These are phyloP conservation scores for Chalciporus chontae DNA, from an alignment of 768 basidiomycete genomes.

Conservation along the genomic window DNA sequence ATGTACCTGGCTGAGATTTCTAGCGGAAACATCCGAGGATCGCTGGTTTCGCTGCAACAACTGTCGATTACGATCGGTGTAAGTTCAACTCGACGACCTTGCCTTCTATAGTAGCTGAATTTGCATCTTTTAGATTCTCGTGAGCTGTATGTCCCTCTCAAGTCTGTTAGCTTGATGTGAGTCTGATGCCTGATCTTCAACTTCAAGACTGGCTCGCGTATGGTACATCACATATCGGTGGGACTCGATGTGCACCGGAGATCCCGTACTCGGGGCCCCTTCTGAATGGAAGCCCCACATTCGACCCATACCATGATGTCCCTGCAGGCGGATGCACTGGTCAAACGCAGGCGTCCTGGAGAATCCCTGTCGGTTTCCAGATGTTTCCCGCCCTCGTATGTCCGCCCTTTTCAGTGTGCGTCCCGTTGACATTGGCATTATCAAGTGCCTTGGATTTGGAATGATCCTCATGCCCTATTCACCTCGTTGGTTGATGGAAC, in stretches of 20 bases:
- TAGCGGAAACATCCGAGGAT: slow-evolving; percentile 36
- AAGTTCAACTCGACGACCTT: slow-evolving; percentile 7
- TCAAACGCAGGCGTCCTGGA: slow-evolving; percentile 32
- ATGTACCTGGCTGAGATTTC: slow-evolving; percentile 40
- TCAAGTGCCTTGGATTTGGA: slow-evolving; percentile 29
- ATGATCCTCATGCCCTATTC: slow-evolving; percentile 39
- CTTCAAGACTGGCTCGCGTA: slow-evolving; percentile 30
- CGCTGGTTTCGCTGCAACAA: slow-evolving; percentile 35
- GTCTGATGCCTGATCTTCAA: not conserved
- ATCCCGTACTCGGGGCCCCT: slow-evolving; percentile 29
- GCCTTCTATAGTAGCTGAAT: not conserved
- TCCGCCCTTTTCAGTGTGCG: slow-evolving; percentile 7
- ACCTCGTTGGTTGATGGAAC: slow-evolving; percentile 41
- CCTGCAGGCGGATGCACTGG: slow-evolving; percentile 31
- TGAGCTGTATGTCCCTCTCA: slow-evolving; percentile 26
- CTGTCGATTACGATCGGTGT: slow-evolving; percentile 36
- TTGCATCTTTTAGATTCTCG: slow-evolving; percentile 19
- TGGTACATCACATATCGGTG: slow-evolving; percentile 34
- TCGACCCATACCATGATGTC: slow-evolving; percentile 27
- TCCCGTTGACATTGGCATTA: not conserved
- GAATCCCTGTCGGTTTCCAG: slow-evolving; percentile 36
- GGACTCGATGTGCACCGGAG: slow-evolving; percentile 27
- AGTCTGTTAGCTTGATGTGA: not conserved
- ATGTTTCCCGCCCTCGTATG: slow-evolving; percentile 36
- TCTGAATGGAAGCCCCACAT: slow-evolving; percentile 30